Conservation (phyloP, 257 asterid species). For the Asclepias syriaca region DNA sequence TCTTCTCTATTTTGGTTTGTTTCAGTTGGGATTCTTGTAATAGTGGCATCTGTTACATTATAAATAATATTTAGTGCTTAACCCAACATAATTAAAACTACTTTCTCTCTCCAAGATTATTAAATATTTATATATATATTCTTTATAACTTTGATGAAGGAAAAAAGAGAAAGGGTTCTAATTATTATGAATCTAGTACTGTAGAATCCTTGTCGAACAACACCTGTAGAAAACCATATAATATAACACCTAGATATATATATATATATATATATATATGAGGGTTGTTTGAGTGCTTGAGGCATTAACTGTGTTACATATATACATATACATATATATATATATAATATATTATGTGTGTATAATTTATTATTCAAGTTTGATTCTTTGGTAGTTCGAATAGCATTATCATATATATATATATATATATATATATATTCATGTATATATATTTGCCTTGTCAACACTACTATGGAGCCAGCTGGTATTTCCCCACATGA, state of each 20-base stretch:
- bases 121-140: neutral
- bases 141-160: neutral
- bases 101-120: neutral
- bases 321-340: too few relatives aligned
- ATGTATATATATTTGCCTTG: neutral
- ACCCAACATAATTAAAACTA: neutral
- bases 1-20: too few relatives aligned
- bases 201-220: slow-evolving; percentile 11
- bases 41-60: slow-evolving; percentile 17
- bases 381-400: slow-evolving; percentile 1
- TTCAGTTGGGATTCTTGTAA: slow-evolving; percentile 5
- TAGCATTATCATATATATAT: slow-evolving; percentile 3
- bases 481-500: slow-evolving; percentile 13
- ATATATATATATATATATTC: neutral
- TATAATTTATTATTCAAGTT: neutral
- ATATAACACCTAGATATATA: neutral
- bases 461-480: slow-evolving; percentile 4
- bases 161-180: neutral
- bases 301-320: neutral
- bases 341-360: too few relatives aligned
- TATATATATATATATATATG: too few relatives aligned
- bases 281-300: neutral
- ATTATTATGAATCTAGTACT: slow-evolving; percentile 3
- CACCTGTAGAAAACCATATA: neutral
- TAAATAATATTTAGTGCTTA: neutral